These are phyloP conservation scores for Annulohypoxylon truncatum DNA, from an alignment of 2,329 filamentous ascomycete genomes.

Conservation along the genomic window DNA sequence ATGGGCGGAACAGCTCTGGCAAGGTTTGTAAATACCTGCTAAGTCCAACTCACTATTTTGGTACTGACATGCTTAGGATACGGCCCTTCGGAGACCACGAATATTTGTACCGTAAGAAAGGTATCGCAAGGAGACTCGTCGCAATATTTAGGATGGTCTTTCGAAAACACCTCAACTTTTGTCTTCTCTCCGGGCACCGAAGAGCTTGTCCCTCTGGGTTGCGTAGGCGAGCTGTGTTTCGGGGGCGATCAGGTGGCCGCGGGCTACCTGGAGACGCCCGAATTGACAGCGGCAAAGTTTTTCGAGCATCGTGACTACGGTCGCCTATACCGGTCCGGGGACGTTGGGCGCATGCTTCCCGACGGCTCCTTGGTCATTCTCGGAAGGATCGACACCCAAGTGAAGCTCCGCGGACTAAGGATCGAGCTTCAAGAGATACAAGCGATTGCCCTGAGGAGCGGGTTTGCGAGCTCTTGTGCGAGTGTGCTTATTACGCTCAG, in stretches of 20 bases:
- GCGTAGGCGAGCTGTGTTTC: slow-evolving; percentile 86
- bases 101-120: slow-evolving; percentile 82
- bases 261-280: slow-evolving; percentile 74
- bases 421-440: slow-evolving; percentile 84
- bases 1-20: slow-evolving; percentile 78
- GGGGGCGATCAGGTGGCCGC: slow-evolving; percentile 83
- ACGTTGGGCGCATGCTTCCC: slow-evolving; percentile 81
- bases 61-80: slow-evolving; percentile 63
- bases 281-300: slow-evolving; percentile 74
- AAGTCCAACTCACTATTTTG: background rate
- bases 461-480: slow-evolving; percentile 68
- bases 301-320: slow-evolving; percentile 76
- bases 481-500: slow-evolving; percentile 67
- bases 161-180: slow-evolving; percentile 81
- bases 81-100: slow-evolving; percentile 86
- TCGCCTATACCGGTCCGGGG: slow-evolving; percentile 83
- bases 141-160: slow-evolving; percentile 79
- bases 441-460: slow-evolving; percentile 65
- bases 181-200: slow-evolving; percentile 64
- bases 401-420: slow-evolving; percentile 83
- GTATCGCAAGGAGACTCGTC: slow-evolving; percentile 69
- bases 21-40: slow-evolving; percentile 60
- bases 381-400: slow-evolving; percentile 80
- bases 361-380: slow-evolving; percentile 80
- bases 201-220: slow-evolving; percentile 73